Evolutionary conservation across 1,139 yeast genomes (phyloP).

Genomic region (Fermentozyma sake): DNA sequence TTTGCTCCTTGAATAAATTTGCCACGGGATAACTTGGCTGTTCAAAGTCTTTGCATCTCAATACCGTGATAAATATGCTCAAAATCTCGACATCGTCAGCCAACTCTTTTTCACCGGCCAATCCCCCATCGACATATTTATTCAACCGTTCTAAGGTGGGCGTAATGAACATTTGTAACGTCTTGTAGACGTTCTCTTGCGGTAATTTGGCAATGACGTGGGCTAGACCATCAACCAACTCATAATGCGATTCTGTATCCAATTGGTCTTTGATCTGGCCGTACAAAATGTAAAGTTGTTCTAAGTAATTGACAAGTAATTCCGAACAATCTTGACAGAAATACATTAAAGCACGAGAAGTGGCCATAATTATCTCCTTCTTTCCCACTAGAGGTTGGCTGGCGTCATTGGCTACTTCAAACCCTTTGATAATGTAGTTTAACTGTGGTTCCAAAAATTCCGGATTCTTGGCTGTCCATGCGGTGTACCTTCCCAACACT

Average conservation of each 20-base stretch:
- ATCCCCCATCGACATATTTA: slow-evolving; percentile 11
- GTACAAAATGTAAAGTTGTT: slow-evolving; percentile 74
- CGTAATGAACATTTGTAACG: slow-evolving; percentile 53
- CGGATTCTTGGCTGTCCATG: slow-evolving; percentile 89
- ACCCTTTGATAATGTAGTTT: slow-evolving; percentile 79
- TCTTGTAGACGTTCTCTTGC: slow-evolving; percentile 28
- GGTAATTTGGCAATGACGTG: slow-evolving; percentile 65
- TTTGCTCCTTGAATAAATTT: slow-evolving; percentile 45
- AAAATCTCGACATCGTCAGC: slow-evolving; percentile 78
- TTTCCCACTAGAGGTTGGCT: too few species aligned
- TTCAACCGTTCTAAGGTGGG: slow-evolving; percentile 57
- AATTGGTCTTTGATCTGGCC: slow-evolving; percentile 53
- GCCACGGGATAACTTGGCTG: slow-evolving; percentile 51
- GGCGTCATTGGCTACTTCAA: slow-evolving; percentile 35
- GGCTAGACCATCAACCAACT: slow-evolving; percentile 86
- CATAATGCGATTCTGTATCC: slow-evolving; percentile 69
- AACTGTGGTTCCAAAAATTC: slow-evolving; percentile 78
- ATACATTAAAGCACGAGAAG: slow-evolving; percentile 91
- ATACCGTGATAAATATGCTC: slow-evolving; percentile 63
- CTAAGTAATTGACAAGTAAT: slow-evolving; percentile 63
- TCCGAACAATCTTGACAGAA: slow-evolving; percentile 88
- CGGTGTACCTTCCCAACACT: slow-evolving; percentile 90
- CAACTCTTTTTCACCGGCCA: slow-evolving; percentile 11
- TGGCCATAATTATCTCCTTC: slow-evolving; percentile 69
- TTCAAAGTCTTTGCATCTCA: slow-evolving; percentile 38